Conservation (phyloP, 306 rosid genomes). For the Ceratonia siliqua region DNA sequence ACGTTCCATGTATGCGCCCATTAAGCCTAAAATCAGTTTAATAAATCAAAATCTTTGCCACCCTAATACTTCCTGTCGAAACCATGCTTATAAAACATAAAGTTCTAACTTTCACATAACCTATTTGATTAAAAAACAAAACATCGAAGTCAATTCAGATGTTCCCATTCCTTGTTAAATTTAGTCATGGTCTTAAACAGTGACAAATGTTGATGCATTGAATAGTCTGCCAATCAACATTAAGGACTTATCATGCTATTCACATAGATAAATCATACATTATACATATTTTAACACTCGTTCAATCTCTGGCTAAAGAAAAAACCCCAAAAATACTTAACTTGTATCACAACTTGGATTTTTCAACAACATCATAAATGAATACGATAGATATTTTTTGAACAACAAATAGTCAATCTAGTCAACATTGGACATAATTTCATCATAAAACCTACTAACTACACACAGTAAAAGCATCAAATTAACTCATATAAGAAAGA, state of each 20-base stretch:
- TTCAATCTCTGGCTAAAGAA: background rate
- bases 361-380: background rate
- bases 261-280: background rate
- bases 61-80: background rate
- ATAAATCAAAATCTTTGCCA: background rate
- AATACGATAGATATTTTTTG: background rate
- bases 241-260: background rate
- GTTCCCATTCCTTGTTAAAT: background rate
- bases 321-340: background rate
- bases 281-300: background rate
- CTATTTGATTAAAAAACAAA: background rate
- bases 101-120: background rate
- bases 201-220: background rate
- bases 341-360: background rate
- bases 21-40: background rate
- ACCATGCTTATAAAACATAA: background rate
- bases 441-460: background rate
- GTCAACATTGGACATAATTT: conserved; percentile 1
- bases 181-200: background rate
- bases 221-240: background rate
- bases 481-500: background rate
- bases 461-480: conserved; percentile 15
- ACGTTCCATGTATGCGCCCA: background rate
- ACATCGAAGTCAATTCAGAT: background rate
- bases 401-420: background rate